Evolutionary conservation across 257 asterid genomes (phyloP).

Genomic region (Jaltomata sinuosa): DNA sequence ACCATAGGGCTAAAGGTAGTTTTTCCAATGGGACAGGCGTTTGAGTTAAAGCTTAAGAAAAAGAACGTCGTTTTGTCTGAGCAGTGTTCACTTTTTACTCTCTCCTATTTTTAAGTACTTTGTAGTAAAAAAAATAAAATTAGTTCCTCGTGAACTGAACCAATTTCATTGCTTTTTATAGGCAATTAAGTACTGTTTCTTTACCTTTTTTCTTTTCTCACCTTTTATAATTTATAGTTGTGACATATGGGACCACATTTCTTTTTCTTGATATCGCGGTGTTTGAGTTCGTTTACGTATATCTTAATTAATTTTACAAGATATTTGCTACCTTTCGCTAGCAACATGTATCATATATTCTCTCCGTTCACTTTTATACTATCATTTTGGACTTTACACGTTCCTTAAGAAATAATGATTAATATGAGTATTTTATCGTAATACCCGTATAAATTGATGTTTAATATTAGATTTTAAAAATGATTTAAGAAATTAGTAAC

Average conservation of each 20-base stretch:
- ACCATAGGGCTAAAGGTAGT: neutral
- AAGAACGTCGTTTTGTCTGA: neutral
- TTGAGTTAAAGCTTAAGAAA: slow-evolving; percentile 12
- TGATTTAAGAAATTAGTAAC: too few relatives aligned
- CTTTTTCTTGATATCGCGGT: neutral
- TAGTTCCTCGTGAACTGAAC: neutral
- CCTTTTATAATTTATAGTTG: neutral
- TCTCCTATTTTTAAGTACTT: neutral
- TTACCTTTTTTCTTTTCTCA: neutral
- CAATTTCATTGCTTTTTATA: neutral
- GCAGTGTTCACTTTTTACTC: neutral
- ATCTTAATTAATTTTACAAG: neutral
- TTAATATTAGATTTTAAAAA: too few relatives aligned
- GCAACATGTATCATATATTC: too few relatives aligned
- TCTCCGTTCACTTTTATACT: too few relatives aligned
- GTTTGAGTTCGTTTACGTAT: too few relatives aligned
- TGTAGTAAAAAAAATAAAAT: neutral
- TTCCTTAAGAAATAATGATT: too few relatives aligned
- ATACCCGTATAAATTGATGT: too few relatives aligned
- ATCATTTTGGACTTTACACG: too few relatives aligned
- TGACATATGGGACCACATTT: neutral
- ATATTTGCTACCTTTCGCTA: too few relatives aligned
- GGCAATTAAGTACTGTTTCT: neutral
- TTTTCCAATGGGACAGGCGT: slow-evolving; percentile 3
- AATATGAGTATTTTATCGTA: too few relatives aligned